Evolutionary conservation across 2,329 filamentous ascomycete genomes (phyloP).

Genomic region (Exserohilum turcica): DNA sequence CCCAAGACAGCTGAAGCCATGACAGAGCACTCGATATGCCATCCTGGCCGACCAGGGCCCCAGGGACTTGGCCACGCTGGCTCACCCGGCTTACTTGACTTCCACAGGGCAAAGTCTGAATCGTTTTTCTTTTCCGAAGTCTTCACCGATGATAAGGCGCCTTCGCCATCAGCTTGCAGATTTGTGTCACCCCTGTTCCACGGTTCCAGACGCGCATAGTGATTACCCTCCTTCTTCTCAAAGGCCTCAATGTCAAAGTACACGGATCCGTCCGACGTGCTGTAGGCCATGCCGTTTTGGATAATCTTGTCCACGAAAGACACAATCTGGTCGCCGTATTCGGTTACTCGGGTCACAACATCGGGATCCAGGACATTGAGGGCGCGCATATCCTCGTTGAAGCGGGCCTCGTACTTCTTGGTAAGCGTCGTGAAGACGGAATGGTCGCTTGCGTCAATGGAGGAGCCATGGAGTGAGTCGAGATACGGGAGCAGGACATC

Average conservation of each 20-base stretch:
- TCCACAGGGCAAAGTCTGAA: slow-evolving; percentile 93
- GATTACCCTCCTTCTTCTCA: slow-evolving; percentile 75
- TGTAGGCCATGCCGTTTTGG: slow-evolving; percentile 84
- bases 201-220: slow-evolving; percentile 83
- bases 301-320: slow-evolving; percentile 82
- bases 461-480: slow-evolving; percentile 65
- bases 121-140: slow-evolving; percentile 71
- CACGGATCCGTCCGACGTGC: slow-evolving; percentile 76
- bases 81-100: slow-evolving; percentile 88
- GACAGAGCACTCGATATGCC: slow-evolving; percentile 96
- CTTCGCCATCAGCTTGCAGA: slow-evolving; percentile 86
- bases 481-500: slow-evolving; percentile 82
- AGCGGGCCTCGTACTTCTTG: slow-evolving; percentile 82
- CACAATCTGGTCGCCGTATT: slow-evolving; percentile 87
- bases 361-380: slow-evolving; percentile 86
- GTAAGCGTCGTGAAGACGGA: slow-evolving; percentile 88
- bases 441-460: slow-evolving; percentile 65
- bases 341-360: slow-evolving; percentile 84
- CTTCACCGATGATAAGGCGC: slow-evolving; percentile 66
- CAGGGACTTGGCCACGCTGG: slow-evolving; percentile 87
- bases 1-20: slow-evolving; percentile 94
- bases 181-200: slow-evolving; percentile 84
- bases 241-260: slow-evolving; percentile 93
- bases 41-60: slow-evolving; percentile 86
- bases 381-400: slow-evolving; percentile 83